Evolutionary conservation across 768 basidiomycete genomes (phyloP), one percentile per base, ranked within the genome.

Genomic region (Trametes meyenii): DNA sequence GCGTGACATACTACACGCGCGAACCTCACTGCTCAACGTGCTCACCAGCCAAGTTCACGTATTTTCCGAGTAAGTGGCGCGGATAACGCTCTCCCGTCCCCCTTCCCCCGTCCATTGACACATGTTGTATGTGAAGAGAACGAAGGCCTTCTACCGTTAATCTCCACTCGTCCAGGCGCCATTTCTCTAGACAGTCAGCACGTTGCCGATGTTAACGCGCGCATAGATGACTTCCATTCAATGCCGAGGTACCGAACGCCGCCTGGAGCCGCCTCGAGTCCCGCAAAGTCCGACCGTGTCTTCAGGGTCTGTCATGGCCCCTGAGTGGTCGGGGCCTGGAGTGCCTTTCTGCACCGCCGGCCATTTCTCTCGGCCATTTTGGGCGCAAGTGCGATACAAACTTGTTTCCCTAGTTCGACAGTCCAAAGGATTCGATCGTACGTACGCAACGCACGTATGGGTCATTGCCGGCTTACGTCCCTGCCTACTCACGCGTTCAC

Each of bases 381-480:
- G 39, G 46, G 5, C 38, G 16, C 45, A 21, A 23, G 24, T 48
- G 40, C 26, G 23, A 23, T 50, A 44, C 51, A 45, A n/a, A n/a
- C n/a, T n/a, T n/a, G n/a, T 13, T 17, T 14, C n/a, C 23, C 14
- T 39, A 36, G 56, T 38, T 13, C 29, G 57, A 58, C 44, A 43
- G 57, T 40, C 40, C 35, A 21, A 42, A 43, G 36, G 57, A 40
- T 24, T 49, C 56, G 50, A 43, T 11, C 24, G 57, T 58, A 50
- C 57, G 57, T 58, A 51, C 50, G 24, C 49, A 44, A 39, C 35
- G 1, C 33, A 58, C 49, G 43, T 33, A 23, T 50, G 26, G 29
- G 16, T 12, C 49, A 51, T 58, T 51, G 57, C 57, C 57, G 57
- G 44, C 40, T 58, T 58, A 58, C 57, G 57, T 58, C 57, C 57